phyloP scores from a whole-genome alignment of 139 green algal genomes.

The Volvox africanus region DNA sequence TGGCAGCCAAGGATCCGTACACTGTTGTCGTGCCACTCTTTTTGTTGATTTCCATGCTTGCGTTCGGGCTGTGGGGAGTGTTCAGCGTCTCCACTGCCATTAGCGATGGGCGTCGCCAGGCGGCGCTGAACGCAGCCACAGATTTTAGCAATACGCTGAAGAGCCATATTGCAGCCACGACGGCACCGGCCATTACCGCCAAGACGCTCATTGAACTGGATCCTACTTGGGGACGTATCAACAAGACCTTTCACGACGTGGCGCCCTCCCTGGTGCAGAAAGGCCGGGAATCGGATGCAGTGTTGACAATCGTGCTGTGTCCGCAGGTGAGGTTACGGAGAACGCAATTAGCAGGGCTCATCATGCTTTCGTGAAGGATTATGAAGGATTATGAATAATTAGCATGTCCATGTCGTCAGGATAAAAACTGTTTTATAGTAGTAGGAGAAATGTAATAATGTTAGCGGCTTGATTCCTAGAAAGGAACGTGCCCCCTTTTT shows the following conservation, averaged over 20 bases:
- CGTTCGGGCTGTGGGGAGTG: conserved; percentile 36
- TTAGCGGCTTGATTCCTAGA: no score
- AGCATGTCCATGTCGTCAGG: no score
- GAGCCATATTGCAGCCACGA: conserved; percentile 13
- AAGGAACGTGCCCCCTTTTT: no score
- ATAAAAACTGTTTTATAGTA: no score
- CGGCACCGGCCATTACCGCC: conserved; percentile 25
- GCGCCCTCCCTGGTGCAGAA: background rate
- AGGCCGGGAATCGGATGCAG: background rate
- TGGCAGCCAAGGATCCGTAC: conserved; percentile 4
- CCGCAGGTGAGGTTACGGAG: conserved; percentile 23
- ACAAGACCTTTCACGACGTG: conserved; percentile 14
- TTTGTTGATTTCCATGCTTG: conserved; percentile 10
- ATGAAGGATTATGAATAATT: no score
- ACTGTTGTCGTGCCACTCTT: conserved; percentile 20
- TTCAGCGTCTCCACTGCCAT: conserved; percentile 9
- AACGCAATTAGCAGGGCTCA: no score
- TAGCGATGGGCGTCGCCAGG: background rate
- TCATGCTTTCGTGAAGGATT: no score
- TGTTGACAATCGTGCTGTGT: conserved; percentile 39
- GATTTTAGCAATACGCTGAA: conserved; percentile 4
- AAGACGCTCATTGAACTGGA: conserved; percentile 28
- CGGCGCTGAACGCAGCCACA: background rate
- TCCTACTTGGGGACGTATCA: background rate
- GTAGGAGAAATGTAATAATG: no score